A percentile compares a stretch with the other conserved stretches of the same genome.
Conservation (phyloP, 83 land plant genomes). For the Larix sibirica region DNA sequence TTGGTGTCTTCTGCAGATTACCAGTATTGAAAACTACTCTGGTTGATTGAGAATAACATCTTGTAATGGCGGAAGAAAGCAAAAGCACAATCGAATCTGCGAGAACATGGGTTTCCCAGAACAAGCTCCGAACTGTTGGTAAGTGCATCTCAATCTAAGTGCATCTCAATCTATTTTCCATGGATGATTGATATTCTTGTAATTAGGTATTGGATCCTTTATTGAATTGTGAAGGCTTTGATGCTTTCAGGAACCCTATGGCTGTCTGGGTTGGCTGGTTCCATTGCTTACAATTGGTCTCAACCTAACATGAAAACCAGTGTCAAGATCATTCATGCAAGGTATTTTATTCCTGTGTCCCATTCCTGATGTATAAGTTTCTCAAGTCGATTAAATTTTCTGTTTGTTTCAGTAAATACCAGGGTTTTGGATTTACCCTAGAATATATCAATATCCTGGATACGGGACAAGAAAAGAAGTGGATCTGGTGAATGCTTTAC, state of each 20-base stretch:
- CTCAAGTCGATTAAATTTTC: no score
- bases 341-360: slow-evolving; percentile 33
- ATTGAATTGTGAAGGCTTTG: slow-evolving; percentile 1
- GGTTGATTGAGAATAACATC: no score
- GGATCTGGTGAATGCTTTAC: no score
- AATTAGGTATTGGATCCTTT: neutral
- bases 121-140: slow-evolving; percentile 77
- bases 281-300: slow-evolving; percentile 86
- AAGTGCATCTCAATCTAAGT: neutral
- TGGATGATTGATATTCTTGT: neutral
- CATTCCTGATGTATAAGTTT: neutral
- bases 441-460: no score
- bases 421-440: no score
- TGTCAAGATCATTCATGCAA: slow-evolving; percentile 84
- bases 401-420: no score
- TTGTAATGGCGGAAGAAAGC: slow-evolving; percentile 36
- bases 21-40: no score
- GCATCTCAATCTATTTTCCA: neutral
- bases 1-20: no score
- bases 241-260: slow-evolving; percentile 56
- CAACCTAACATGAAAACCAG: slow-evolving; percentile 82
- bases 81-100: slow-evolving; percentile 30
- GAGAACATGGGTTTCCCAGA: slow-evolving; percentile 57
- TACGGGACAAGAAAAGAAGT: no score
- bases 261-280: slow-evolving; percentile 67